Conservation (phyloP, 768 basidiomycete genomes). For the Podaxis sp. region DNA sequence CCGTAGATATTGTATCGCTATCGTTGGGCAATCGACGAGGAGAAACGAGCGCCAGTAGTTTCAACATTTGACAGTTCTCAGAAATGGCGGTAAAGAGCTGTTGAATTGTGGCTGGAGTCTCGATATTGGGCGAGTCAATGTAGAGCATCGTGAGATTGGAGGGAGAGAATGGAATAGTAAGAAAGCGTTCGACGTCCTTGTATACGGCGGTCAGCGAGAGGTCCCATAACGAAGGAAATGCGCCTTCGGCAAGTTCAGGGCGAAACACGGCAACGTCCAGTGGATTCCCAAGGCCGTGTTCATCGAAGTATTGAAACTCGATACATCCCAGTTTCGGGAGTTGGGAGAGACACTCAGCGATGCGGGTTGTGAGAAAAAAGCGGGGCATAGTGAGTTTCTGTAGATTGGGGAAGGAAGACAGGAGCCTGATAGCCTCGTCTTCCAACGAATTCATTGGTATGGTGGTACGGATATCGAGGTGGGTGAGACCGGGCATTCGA, state of each 20-base stretch:
- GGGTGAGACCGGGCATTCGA: constrained; percentile 11
- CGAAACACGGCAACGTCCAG: neutral
- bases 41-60: neutral
- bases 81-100: constrained; percentile 6
- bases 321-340: constrained; percentile 9
- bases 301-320: constrained; percentile 11
- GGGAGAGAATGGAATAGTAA: constrained; percentile 7
- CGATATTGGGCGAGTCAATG: neutral
- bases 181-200: constrained; percentile 2
- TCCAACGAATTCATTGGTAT: constrained; percentile 7
- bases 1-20: neutral
- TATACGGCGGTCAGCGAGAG: constrained; percentile 6
- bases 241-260: constrained; percentile 4
- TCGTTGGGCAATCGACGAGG: neutral
- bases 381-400: constrained; percentile 9
- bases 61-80: constrained; percentile 11
- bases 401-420: constrained; percentile 4
- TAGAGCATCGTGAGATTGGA: constrained; percentile 7
- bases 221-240: constrained; percentile 7
- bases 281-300: constrained; percentile 3
- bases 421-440: neutral
- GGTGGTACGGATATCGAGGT: constrained; percentile 6
- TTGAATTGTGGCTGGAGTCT: neutral
- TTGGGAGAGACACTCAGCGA: constrained; percentile 4
- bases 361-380: constrained; percentile 4